Percentiles rank a stretch among this genome's conserved stretches.
phyloP scores from a whole-genome alignment of 164 flowering plant genomes.

The Warburgia ugandensis region DNA sequence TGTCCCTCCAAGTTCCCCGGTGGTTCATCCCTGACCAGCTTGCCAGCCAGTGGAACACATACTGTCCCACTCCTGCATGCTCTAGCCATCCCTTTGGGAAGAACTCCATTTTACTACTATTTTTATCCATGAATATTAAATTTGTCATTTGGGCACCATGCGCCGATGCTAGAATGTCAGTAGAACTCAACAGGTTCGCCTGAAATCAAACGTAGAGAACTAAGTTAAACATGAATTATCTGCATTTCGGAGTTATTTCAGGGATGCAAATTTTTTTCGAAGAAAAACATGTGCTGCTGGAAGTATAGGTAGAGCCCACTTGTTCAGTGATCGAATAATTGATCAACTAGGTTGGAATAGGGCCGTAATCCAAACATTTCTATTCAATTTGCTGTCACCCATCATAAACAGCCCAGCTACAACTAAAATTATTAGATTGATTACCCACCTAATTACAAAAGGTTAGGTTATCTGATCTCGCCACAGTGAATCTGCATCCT shows the following conservation, averaged over 20 bases:
- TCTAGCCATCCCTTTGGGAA: slow-evolving; percentile 80
- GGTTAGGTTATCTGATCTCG: slow-evolving; percentile 52
- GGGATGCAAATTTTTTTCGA: too few relatives aligned
- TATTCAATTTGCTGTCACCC: too few relatives aligned
- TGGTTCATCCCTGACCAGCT: slow-evolving; percentile 43
- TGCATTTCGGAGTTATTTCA: too few relatives aligned
- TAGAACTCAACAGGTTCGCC: slow-evolving; percentile 12
- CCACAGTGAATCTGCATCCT: slow-evolving; percentile 46
- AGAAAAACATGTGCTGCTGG: too few relatives aligned
- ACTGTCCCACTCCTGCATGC: slow-evolving; percentile 69
- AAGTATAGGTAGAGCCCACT: too few relatives aligned
- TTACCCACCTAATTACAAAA: slow-evolving; percentile 65
- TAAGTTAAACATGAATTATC: too few relatives aligned
- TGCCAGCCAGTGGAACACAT: slow-evolving; percentile 37
- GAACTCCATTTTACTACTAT: slow-evolving; percentile 52
- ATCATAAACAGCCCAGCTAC: too few relatives aligned
- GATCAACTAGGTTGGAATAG: too few relatives aligned
- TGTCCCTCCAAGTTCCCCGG: slow-evolving; percentile 72
- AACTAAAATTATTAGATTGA: neutral
- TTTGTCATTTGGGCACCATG: slow-evolving; percentile 80
- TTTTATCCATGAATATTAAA: slow-evolving; percentile 43
- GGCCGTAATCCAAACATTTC: too few relatives aligned
- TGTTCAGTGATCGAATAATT: too few relatives aligned
- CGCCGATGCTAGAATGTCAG: slow-evolving; percentile 49
- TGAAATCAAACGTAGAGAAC: too few relatives aligned